phyloP scores from a whole-genome alignment of 73 alveolate species.

The Durusdinium trenchii region DNA sequence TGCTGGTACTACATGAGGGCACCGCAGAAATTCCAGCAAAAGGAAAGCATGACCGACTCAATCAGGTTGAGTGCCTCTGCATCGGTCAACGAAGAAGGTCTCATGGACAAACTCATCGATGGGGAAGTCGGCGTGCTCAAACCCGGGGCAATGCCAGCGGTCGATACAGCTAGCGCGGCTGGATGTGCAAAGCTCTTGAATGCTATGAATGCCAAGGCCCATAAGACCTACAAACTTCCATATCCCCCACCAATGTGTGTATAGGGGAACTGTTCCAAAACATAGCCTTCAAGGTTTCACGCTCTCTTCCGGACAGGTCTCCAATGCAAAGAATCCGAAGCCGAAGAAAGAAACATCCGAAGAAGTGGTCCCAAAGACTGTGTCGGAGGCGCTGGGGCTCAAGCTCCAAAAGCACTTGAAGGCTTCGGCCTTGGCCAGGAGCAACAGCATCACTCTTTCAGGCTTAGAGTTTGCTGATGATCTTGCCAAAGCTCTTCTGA shows the following conservation, averaged over 20 bases:
- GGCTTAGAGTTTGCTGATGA: background rate
- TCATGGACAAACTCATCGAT: background rate
- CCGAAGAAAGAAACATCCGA: background rate
- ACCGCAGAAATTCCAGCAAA: background rate
- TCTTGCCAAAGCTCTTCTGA: background rate
- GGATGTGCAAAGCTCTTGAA: background rate
- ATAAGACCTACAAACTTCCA: background rate
- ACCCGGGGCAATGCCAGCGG: background rate
- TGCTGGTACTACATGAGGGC: constrained; percentile 25
- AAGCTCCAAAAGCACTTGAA: background rate
- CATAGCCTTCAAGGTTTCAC: background rate
- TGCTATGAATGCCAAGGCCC: background rate
- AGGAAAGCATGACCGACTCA: background rate
- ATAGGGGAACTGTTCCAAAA: too few relatives aligned
- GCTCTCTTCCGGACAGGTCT: background rate
- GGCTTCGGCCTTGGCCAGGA: background rate
- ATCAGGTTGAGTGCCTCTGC: background rate
- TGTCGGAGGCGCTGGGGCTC: background rate
- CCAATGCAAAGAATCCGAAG: background rate
- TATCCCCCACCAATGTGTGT: background rate
- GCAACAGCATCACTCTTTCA: background rate
- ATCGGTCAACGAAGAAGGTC: background rate
- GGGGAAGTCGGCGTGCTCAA: background rate
- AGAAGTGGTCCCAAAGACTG: background rate
- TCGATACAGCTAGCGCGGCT: background rate